phyloP scores from a whole-genome alignment of 768 basidiomycete species.

The Amyloporia xantha region DNA sequence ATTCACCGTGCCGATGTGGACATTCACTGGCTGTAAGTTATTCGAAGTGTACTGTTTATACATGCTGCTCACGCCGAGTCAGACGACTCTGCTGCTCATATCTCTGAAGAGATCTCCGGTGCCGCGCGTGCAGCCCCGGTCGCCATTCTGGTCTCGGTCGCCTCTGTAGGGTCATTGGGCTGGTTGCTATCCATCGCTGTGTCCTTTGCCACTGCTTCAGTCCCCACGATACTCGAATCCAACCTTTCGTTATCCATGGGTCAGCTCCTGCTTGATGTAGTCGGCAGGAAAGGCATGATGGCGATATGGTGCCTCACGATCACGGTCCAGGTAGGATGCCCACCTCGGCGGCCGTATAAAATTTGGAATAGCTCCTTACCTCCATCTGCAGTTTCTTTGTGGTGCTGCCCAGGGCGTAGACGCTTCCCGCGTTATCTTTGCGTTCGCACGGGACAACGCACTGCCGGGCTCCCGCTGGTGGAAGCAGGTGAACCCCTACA shows the following conservation, averaged over 20 bases:
- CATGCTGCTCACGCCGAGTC: not conserved
- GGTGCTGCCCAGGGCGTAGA: conserved; percentile 71
- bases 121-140: conserved; percentile 60
- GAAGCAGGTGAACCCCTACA: conserved; percentile 51
- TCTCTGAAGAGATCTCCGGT: conserved; percentile 65
- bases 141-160: conserved; percentile 60
- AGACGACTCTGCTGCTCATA: conserved; percentile 76
- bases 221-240: conserved; percentile 41
- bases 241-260: conserved; percentile 61
- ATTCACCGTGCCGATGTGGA: conserved; percentile 76
- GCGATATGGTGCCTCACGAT: conserved; percentile 66
- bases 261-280: conserved; percentile 55
- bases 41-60: not conserved
- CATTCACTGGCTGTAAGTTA: conserved; percentile 61
- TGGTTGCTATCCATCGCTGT: conserved; percentile 58
- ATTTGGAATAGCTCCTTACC: too few species aligned
- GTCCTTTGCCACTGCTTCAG: conserved; percentile 55
- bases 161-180: conserved; percentile 48
- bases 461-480: conserved; percentile 65
- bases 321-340: conserved; percentile 41
- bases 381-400: conserved; percentile 48
- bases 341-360: not conserved
- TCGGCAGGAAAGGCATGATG: conserved; percentile 67
- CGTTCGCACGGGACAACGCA: conserved; percentile 68
- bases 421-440: conserved; percentile 69